Evolutionary conservation across 768 basidiomycete genomes (phyloP), one percentile per base, ranked within the genome.

Genomic region (Phaeotremella fagi): DNA sequence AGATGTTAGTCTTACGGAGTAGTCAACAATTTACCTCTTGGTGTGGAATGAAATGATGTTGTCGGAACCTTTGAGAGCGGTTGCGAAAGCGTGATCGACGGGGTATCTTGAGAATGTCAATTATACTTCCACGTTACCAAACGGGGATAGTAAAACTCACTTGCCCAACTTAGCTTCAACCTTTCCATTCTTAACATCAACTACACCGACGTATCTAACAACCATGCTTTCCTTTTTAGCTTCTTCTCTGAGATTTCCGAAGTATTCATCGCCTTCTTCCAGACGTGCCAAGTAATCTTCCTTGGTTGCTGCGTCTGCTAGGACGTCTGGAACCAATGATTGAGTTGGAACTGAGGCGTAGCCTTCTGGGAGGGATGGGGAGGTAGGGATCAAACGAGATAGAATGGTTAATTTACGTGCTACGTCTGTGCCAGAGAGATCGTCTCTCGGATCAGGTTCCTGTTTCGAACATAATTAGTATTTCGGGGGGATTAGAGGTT

Each of bases 31-130:
- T 45, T 12, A 71, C 67, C 95, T 80, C 67, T 87, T 84, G 0
- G 94, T 97, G 71, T 90, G 87, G 82, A 98, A 97, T 79, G 95
- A 88, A 72, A 99, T 82, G 70, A 99, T 97, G 73, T 98, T 98
- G 75, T 99, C 95, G 20, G 90, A 90, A 0, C 94, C 95, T 20
- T 90, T 88, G 14, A 99, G 82, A 1, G 92, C 88, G 0, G 94
- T 94, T 3, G 92, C 92, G 68, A 99, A 98, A 1, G 95, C 87
- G 73, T 99, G 95, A 15, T 84, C 82, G 23, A 78, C 79, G 3
- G 90, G 82, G 72, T 98, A 99, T 73, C 92, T 97, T 58, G 22
- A 7, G 18, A 9, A 6, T 11, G 20, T 41, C 6, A 41, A 7
- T 14, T 41, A 22, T 35, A 9, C 9, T 9, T 9, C n/a, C 33